Evolutionary conservation across 352 stramenopile species (phyloP).

Genomic region (Sclerospora graminicola): DNA sequence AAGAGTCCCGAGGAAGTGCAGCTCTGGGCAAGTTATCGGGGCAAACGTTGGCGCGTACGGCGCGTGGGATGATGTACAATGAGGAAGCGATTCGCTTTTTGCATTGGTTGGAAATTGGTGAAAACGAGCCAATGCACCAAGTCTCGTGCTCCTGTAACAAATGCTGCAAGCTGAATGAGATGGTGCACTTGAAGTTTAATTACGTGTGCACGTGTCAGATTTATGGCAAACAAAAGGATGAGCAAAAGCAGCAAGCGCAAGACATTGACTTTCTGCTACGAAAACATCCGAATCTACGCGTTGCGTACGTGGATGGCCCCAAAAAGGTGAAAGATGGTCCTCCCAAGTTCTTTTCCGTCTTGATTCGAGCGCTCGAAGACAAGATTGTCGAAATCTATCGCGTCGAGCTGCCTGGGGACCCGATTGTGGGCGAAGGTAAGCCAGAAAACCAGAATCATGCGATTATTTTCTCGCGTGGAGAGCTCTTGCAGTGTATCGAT

Average conservation of each 20-base stretch:
- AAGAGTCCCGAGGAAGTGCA: slow-evolving; percentile 73
- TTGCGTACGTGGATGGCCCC: slow-evolving; percentile 71
- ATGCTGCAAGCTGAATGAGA: slow-evolving; percentile 69
- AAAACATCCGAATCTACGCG: slow-evolving; percentile 59
- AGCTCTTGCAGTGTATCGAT: slow-evolving; percentile 82
- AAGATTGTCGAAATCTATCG: slow-evolving; percentile 73
- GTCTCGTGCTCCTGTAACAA: slow-evolving; percentile 66
- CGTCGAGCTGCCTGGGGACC: slow-evolving; percentile 64
- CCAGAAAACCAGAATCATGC: slow-evolving; percentile 83
- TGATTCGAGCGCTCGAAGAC: slow-evolving; percentile 57
- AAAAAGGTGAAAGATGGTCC: slow-evolving; percentile 82
- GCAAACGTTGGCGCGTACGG: slow-evolving; percentile 70
- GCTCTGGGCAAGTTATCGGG: slow-evolving; percentile 71
- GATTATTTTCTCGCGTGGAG: slow-evolving; percentile 72
- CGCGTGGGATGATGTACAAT: slow-evolving; percentile 83
- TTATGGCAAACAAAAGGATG: slow-evolving; percentile 76
- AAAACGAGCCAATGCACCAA: slow-evolving; percentile 79
- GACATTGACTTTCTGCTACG: slow-evolving; percentile 67
- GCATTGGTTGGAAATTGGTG: slow-evolving; percentile 79
- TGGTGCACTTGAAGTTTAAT: slow-evolving; percentile 79
- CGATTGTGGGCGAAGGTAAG: slow-evolving; percentile 78
- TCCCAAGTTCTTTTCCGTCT: slow-evolving; percentile 72
- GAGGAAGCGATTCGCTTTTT: slow-evolving; percentile 74
- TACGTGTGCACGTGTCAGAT: slow-evolving; percentile 85
- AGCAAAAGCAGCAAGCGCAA: slow-evolving; percentile 69